Evolutionary conservation across 192 early-diverging fungal genomes (phyloP).

Genomic region (Chytriomyces confervae): DNA sequence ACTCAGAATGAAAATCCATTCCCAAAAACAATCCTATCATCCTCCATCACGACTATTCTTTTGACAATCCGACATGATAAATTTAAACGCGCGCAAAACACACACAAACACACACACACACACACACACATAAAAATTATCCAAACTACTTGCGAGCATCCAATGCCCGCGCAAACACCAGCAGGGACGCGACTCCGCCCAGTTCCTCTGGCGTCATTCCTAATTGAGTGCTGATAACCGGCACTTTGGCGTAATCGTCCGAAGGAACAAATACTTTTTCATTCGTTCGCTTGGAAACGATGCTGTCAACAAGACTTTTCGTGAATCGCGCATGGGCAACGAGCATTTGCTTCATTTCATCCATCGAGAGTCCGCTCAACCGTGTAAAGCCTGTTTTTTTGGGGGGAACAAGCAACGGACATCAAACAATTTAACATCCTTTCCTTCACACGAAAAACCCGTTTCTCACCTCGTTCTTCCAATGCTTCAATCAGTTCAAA

Average conservation of each 20-base stretch:
- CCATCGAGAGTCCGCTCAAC: not conserved
- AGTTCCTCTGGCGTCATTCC: slow-evolving; percentile 27
- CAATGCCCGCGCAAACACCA: slow-evolving; percentile 28
- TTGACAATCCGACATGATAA: not conserved
- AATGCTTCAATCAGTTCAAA: slow-evolving; percentile 38
- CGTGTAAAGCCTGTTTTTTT: not conserved
- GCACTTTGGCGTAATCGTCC: not conserved
- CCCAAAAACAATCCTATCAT: not conserved
- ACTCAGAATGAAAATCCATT: not conserved
- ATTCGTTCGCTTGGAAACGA: slow-evolving; percentile 2
- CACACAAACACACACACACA: no score
- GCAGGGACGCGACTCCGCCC: slow-evolving; percentile 24
- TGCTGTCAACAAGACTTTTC: slow-evolving; percentile 4
- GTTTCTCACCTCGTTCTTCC: slow-evolving; percentile 28
- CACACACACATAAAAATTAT: not conserved
- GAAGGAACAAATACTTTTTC: not conserved
- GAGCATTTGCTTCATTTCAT: slow-evolving; percentile 15
- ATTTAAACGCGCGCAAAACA: no score
- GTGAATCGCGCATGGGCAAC: slow-evolving; percentile 7
- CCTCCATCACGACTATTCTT: not conserved
- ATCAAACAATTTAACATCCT: no score
- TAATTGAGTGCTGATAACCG: not conserved
- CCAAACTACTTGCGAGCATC: not conserved
- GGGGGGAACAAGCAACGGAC: no score
- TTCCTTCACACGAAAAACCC: not conserved